A percentile compares a stretch with the other conserved stretches of the same genome.
phyloP scores from a whole-genome alignment of 768 basidiomycete species.

The Gautieria morchelliformis region DNA sequence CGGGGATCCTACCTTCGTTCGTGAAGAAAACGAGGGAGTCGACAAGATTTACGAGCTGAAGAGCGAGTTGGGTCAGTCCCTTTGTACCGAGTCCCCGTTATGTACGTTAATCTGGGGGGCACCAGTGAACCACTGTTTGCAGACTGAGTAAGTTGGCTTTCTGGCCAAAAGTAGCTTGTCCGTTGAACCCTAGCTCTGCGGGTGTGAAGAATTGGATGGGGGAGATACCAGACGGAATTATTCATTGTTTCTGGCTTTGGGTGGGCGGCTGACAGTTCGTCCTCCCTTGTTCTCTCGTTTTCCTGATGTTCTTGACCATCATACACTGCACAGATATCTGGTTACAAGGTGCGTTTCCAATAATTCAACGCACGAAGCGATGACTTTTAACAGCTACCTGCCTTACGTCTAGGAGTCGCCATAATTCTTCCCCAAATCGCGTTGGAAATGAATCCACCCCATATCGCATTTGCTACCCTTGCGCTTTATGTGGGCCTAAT shows the following conservation, averaged over 20 bases:
- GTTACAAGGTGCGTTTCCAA: conserved; percentile 26
- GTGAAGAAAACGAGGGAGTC: conserved; percentile 18
- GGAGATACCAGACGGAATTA: conserved; percentile 39
- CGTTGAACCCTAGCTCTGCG: background rate
- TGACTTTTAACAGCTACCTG: background rate
- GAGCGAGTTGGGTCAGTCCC: conserved; percentile 21
- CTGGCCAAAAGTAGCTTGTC: background rate
- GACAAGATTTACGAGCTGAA: conserved; percentile 25
- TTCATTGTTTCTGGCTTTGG: conserved; percentile 38
- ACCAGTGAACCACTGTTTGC: conserved; percentile 36
- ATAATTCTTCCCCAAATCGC: conserved; percentile 36
- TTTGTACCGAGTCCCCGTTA: background rate
- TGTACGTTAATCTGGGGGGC: background rate
- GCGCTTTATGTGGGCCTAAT: conserved; percentile 40
- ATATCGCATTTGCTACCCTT: conserved; percentile 36
- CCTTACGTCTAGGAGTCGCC: conserved; percentile 23
- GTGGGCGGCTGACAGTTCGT: conserved; percentile 41
- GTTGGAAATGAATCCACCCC: conserved; percentile 32
- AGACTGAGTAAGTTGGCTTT: conserved; percentile 24
- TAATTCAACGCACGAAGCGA: background rate
- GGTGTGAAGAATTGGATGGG: conserved; percentile 35
- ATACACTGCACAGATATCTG: conserved; percentile 25
- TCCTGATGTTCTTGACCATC: background rate
- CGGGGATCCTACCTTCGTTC: background rate
- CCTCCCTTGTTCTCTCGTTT: background rate